Conservation (phyloP, 2,329 filamentous ascomycete species). For the Pyrenophora teres region DNA sequence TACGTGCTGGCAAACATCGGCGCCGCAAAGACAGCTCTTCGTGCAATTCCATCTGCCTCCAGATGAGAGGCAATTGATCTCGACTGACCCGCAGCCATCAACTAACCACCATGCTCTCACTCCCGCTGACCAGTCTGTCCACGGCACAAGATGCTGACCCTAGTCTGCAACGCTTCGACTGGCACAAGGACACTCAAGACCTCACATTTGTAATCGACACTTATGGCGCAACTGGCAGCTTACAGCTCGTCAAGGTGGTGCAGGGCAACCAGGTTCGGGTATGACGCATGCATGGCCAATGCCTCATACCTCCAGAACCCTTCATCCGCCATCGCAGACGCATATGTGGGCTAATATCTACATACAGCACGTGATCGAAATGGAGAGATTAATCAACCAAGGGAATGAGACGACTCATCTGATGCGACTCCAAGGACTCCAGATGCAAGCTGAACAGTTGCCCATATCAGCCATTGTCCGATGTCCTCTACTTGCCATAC, state of each 20-base stretch:
- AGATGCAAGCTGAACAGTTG: constrained; percentile 47
- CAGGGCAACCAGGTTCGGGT: constrained; percentile 52
- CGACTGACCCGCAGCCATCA: not conserved
- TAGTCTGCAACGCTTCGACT: constrained; percentile 38
- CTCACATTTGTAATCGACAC: constrained; percentile 43
- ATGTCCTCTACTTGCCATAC: constrained; percentile 47
- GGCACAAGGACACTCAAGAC: constrained; percentile 41
- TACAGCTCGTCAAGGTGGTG: constrained; percentile 47
- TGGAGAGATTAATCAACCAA: constrained; percentile 31
- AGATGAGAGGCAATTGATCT: constrained; percentile 2
- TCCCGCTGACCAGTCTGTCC: constrained; percentile 41
- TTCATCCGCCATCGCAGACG: not conserved
- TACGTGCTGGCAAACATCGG: not conserved
- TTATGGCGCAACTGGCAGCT: constrained; percentile 29
- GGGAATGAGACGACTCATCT: constrained; percentile 23
- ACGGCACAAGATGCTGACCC: constrained; percentile 38
- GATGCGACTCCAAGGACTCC: constrained; percentile 31
- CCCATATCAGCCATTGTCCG: constrained; percentile 52
- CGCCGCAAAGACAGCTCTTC: not conserved
- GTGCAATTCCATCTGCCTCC: not conserved
- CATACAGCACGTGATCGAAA: constrained; percentile 28
- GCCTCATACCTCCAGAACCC: not conserved
- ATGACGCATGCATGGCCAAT: constrained; percentile 25
- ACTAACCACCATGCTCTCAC: constrained; percentile 34
- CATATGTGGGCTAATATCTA: constrained; percentile 10